Percentiles rank a stretch among this genome's conserved stretches.
Conservation (phyloP, 306 rosid species). For the Comarum palustre region DNA sequence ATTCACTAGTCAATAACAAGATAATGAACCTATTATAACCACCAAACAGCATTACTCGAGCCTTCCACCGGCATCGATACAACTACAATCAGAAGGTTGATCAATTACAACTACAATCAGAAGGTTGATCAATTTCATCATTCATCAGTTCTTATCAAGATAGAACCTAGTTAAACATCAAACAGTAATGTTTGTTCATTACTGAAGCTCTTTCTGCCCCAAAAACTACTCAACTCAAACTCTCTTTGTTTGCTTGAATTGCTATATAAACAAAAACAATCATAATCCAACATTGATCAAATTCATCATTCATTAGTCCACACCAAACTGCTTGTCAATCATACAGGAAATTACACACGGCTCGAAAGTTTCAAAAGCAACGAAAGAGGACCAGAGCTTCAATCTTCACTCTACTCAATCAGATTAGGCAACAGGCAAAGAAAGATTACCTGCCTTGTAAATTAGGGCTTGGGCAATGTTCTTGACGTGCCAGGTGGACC, state of each 20-base stretch:
- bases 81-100: background rate
- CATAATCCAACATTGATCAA: background rate
- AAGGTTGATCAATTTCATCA: background rate
- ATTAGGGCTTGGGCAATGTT: conserved; percentile 94
- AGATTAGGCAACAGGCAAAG: background rate
- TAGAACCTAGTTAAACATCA: too few relatives aligned
- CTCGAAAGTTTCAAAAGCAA: background rate
- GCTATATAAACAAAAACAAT: background rate
- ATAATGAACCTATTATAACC: background rate
- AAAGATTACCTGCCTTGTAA: conserved; percentile 51
- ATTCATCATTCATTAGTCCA: background rate
- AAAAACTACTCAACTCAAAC: background rate
- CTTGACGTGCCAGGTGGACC: conserved; percentile 90
- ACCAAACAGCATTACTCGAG: background rate
- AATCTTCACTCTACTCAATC: background rate
- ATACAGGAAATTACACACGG: background rate
- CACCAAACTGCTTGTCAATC: too few relatives aligned
- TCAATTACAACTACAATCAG: too few relatives aligned
- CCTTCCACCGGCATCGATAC: background rate
- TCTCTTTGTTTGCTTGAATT: too few relatives aligned
- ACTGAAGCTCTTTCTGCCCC: background rate
- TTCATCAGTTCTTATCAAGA: too few relatives aligned
- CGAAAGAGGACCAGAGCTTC: background rate
- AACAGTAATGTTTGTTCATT: too few relatives aligned
- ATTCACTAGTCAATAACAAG: background rate